Conservation (phyloP, 2,329 filamentous ascomycete genomes). For the Fusarium pseudocircinatum region DNA sequence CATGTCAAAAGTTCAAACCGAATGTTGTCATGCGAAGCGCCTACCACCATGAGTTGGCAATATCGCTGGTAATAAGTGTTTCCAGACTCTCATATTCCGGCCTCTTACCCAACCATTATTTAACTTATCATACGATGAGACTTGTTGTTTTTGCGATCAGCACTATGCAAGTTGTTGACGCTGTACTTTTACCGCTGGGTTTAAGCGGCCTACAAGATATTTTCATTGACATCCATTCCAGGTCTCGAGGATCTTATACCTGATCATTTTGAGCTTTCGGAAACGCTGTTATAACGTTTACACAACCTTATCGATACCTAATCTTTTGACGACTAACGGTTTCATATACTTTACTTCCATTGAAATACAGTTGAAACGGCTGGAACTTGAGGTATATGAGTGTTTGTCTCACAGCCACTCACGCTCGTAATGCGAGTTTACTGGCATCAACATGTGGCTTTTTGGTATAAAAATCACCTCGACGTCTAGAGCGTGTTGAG, state of each 20-base stretch:
- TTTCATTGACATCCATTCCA: background rate
- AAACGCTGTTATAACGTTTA: background rate
- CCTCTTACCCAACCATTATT: background rate
- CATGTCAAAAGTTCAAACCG: background rate
- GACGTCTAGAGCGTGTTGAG: background rate
- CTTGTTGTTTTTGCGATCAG: background rate
- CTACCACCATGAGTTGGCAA: background rate
- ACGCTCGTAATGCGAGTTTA: background rate
- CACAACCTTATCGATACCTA: background rate
- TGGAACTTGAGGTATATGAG: background rate
- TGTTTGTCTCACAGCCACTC: background rate
- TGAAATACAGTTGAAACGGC: background rate
- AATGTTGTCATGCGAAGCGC: constrained; percentile 11
- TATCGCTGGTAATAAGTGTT: background rate
- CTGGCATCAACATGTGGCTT: background rate
- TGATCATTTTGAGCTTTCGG: background rate
- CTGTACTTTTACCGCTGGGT: background rate
- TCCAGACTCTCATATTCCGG: background rate
- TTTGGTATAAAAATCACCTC: background rate
- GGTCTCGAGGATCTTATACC: background rate
- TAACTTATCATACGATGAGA: background rate
- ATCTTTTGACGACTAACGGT: background rate
- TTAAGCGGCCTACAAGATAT: background rate
- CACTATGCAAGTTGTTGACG: background rate
- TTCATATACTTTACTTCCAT: background rate